Evolutionary conservation across 108 stramenopile genomes (phyloP).

Genomic region (Nannochloropsis gaditana): DNA sequence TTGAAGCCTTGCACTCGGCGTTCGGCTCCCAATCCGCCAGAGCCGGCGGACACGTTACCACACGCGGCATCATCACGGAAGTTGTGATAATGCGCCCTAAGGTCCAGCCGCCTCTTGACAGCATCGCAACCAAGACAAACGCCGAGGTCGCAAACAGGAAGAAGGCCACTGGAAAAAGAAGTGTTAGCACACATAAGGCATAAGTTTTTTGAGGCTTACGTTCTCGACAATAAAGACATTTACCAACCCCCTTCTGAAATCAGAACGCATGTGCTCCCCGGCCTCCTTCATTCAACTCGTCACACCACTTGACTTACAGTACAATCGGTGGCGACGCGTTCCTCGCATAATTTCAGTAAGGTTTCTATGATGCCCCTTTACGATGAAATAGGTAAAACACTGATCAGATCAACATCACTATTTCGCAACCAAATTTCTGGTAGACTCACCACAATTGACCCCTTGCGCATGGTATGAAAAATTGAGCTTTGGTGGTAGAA

Average conservation of each 20-base stretch:
- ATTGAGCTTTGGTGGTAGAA: not conserved
- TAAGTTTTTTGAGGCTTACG: too few relatives aligned
- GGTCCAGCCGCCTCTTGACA: not conserved
- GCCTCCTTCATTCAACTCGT: not conserved
- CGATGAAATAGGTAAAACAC: too few relatives aligned
- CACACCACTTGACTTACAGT: not conserved
- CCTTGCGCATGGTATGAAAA: slow-evolving; percentile 13
- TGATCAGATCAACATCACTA: not conserved
- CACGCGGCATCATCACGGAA: not conserved
- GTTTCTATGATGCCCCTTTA: too few relatives aligned
- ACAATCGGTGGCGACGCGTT: not conserved
- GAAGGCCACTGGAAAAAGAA: not conserved
- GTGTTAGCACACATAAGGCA: too few relatives aligned
- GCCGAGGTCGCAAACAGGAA: not conserved
- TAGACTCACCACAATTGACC: not conserved
- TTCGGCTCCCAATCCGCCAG: not conserved
- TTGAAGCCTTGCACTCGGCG: not conserved
- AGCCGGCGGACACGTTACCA: not conserved
- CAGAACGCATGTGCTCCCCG: too few relatives aligned
- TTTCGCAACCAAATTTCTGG: not conserved
- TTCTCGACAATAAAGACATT: too few relatives aligned
- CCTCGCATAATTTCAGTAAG: not conserved
- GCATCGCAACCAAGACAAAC: not conserved
- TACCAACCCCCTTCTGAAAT: too few relatives aligned
- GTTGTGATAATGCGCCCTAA: not conserved